Evolutionary conservation across 192 early-diverging fungal genomes (phyloP).

Genomic region (Funneliformis geosporum): DNA sequence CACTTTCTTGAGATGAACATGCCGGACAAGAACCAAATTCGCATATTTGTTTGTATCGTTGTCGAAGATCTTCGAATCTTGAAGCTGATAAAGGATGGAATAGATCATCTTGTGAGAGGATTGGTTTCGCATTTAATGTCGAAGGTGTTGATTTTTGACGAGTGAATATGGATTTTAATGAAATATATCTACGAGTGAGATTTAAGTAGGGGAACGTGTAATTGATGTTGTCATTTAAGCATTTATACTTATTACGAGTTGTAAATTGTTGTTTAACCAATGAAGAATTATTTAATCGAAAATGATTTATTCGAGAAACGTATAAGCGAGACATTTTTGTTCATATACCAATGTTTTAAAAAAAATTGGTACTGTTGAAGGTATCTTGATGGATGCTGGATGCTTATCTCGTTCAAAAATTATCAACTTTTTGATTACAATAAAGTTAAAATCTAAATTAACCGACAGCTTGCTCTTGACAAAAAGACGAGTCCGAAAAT

Average conservation of each 20-base stretch:
- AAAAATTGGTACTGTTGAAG: no score
- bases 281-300: background rate
- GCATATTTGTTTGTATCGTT: slow-evolving; percentile 62
- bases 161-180: background rate
- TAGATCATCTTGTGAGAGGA: slow-evolving; percentile 45
- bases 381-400: no score
- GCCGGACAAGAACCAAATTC: slow-evolving; percentile 68
- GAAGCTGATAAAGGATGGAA: slow-evolving; percentile 73
- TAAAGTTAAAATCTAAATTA: no score
- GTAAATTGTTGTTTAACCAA: background rate
- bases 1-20: slow-evolving; percentile 48
- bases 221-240: no score
- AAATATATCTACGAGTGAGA: background rate
- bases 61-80: slow-evolving; percentile 66
- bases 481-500: no score
- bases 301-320: background rate
- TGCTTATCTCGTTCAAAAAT: no score
- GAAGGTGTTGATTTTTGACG: background rate
- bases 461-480: no score
- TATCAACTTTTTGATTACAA: no score
- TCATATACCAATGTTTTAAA: no score
- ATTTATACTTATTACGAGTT: background rate
- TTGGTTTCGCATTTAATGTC: background rate
- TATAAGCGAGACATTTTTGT: background rate
- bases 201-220: background rate